Conservation (phyloP, 805 yeast species). For the Wickerhamomyces rabaulensis region DNA sequence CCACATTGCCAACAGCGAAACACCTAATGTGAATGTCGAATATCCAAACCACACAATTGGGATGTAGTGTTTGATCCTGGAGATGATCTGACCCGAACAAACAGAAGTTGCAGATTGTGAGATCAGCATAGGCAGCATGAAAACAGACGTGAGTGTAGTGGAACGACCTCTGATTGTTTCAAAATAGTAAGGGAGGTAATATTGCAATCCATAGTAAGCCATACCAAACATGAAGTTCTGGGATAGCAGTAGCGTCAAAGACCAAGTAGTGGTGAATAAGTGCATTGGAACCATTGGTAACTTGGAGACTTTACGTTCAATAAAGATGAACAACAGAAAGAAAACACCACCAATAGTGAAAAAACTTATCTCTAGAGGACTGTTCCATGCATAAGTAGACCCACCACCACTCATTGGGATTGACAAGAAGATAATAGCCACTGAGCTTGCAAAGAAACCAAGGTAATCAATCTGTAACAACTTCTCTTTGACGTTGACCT, state of each 20-base stretch:
- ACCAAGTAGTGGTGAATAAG: conserved; percentile 32
- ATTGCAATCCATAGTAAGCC: conserved; percentile 39
- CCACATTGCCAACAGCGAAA: conserved; percentile 2
- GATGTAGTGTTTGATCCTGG: conserved; percentile 2
- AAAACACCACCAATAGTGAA: conserved; percentile 32
- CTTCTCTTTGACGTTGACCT: conserved; percentile 3
- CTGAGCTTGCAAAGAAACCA: conserved; percentile 44
- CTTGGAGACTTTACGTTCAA: conserved; percentile 43
- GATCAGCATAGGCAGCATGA: conserved; percentile 5
- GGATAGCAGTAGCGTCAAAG: conserved; percentile 17
- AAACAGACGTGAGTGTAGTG: conserved; percentile 15
- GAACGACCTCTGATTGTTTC: conserved; percentile 19
- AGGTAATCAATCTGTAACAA: conserved; percentile 42
- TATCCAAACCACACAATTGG: conserved; percentile 21
- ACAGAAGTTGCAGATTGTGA: conserved; percentile 5
- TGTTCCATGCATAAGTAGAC: conserved; percentile 44
- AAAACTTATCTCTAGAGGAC: conserved; percentile 29
- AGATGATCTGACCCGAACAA: conserved; percentile 6
- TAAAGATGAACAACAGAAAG: conserved; percentile 35
- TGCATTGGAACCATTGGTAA: conserved; percentile 52
- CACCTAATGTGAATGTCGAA: conserved; percentile 24
- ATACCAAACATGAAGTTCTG: conserved; percentile 45
- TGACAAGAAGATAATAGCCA: conserved; percentile 40
- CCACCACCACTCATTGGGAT: conserved; percentile 59
- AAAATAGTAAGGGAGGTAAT: conserved; percentile 41